These are phyloP conservation scores for Biscutella auriculata DNA, from an alignment of 441 rosid genomes.

Conservation along the genomic window DNA sequence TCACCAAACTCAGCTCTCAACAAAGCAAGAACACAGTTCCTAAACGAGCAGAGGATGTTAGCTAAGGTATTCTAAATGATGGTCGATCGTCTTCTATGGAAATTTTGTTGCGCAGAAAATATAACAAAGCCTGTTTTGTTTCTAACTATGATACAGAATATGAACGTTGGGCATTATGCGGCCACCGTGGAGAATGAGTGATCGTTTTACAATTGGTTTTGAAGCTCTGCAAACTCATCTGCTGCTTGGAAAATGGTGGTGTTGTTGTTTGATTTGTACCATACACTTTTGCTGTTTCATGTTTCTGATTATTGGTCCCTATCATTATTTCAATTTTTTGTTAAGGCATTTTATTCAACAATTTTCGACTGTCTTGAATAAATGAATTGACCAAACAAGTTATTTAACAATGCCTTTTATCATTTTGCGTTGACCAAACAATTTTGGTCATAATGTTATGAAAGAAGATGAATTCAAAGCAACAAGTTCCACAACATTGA, in stretches of 20 bases:
- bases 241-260: not conserved
- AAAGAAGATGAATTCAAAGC: not conserved
- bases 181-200: conserved; percentile 7
- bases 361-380: too few relatives aligned
- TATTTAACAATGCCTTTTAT: too few relatives aligned
- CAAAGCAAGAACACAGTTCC: conserved; percentile 75
- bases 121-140: not conserved
- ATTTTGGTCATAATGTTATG: too few relatives aligned
- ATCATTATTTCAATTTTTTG: too few relatives aligned
- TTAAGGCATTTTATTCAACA: too few relatives aligned
- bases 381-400: too few relatives aligned
- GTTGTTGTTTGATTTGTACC: not conserved
- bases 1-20: conserved; percentile 64
- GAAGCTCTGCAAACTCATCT: not conserved
- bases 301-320: not conserved
- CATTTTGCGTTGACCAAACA: too few relatives aligned
- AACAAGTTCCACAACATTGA: not conserved
- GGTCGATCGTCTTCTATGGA: not conserved
- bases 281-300: not conserved
- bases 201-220: not conserved
- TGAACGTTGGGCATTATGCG: conserved; percentile 18
- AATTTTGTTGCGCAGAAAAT: not conserved
- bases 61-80: conserved; percentile 32
- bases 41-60: conserved; percentile 75
- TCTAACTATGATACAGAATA: conserved; percentile 11